Evolutionary conservation across 768 basidiomycete genomes (phyloP).

Genomic region (Calvatia gigantea): DNA sequence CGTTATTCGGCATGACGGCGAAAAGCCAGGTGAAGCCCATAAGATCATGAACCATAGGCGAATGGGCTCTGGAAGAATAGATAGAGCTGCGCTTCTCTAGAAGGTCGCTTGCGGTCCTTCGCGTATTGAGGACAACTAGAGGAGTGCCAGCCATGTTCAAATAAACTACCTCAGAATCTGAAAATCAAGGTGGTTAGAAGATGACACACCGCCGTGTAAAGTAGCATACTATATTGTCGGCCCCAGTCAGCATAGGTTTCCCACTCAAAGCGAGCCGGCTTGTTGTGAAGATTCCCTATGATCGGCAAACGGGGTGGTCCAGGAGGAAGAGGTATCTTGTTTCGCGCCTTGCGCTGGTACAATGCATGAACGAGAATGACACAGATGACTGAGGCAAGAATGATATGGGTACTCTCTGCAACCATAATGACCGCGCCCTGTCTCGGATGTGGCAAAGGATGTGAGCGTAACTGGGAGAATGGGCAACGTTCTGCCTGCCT

Average conservation of each 20-base stretch:
- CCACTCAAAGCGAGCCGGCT: constrained; percentile 30
- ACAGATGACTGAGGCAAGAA: constrained; percentile 2
- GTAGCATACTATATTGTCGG: constrained; percentile 28
- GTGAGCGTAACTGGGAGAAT: not conserved
- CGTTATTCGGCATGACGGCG: constrained; percentile 14
- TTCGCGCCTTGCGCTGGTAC: not conserved
- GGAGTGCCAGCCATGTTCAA: constrained; percentile 20
- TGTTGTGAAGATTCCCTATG: constrained; percentile 33
- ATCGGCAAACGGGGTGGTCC: constrained; percentile 34
- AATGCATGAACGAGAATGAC: constrained; percentile 5
- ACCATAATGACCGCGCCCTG: not conserved
- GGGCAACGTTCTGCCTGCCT: not conserved
- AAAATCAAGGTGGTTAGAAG: not conserved
- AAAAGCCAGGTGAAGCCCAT: constrained; percentile 17
- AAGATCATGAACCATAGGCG: constrained; percentile 12
- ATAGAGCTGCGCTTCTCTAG: constrained; percentile 36
- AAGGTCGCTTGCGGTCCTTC: constrained; percentile 30
- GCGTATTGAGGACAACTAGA: constrained; percentile 27
- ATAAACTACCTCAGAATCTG: constrained; percentile 24
- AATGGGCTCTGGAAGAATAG: constrained; percentile 27
- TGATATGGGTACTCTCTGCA: not conserved
- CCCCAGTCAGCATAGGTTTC: constrained; percentile 35
- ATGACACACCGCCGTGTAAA: not conserved
- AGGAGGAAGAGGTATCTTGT: constrained; percentile 28
- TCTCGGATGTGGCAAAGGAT: not conserved